phyloP scores from a whole-genome alignment of 176 grass and related monocot genomes.

The Otatea glauca region DNA sequence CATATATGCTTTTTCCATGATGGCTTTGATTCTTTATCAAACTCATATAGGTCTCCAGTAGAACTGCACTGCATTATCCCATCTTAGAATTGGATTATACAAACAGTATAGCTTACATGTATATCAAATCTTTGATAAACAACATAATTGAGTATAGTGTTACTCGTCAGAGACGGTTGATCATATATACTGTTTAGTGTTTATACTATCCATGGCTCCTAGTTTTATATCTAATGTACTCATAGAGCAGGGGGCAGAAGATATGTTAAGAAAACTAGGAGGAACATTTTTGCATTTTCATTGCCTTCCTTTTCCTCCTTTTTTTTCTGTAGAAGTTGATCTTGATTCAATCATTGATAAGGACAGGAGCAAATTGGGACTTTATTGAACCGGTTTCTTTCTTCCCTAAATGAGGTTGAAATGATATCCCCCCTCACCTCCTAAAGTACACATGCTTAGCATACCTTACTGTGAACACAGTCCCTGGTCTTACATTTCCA shows the following conservation, averaged over 20 bases:
- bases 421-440: not conserved
- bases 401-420: slow-evolving; percentile 35
- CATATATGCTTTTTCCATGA: slow-evolving; percentile 97
- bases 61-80: slow-evolving; percentile 70
- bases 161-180: slow-evolving; percentile 9
- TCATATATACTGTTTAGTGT: slow-evolving; percentile 18
- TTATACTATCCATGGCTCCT: not conserved
- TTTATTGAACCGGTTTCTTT: slow-evolving; percentile 16
- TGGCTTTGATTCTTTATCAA: slow-evolving; percentile 82
- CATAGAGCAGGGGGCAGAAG: not conserved
- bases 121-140: slow-evolving; percentile 31
- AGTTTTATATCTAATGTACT: slow-evolving; percentile 17
- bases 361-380: not conserved
- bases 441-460: slow-evolving; percentile 41
- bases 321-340: slow-evolving; percentile 2
- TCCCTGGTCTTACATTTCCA: slow-evolving; percentile 72
- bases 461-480: slow-evolving; percentile 93
- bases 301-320: not conserved
- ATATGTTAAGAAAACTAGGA: not conserved
- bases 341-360: slow-evolving; percentile 19
- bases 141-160: slow-evolving; percentile 9
- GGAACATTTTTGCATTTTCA: not conserved
- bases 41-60: slow-evolving; percentile 88
- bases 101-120: slow-evolving; percentile 11
- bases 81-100: slow-evolving; percentile 53